Evolutionary conservation across 2,329 filamentous ascomycete species (phyloP), one percentile per base, ranked within the genome.

Genomic region (Penicillium brasilianum): DNA sequence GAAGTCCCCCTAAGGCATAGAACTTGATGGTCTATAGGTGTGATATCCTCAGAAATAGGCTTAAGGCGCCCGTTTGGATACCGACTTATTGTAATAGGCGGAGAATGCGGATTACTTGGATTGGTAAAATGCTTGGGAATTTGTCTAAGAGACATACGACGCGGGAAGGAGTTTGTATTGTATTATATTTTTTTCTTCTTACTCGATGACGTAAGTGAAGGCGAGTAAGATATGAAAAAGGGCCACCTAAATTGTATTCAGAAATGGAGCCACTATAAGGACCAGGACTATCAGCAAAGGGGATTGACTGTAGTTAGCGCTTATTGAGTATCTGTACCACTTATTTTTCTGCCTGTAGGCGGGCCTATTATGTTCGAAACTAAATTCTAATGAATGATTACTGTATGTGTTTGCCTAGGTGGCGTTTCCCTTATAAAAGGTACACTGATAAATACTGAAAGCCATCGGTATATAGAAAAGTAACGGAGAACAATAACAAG

Each of bases 31-130:
- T 66, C 64, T 20, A 4, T 22, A 0, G 61, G 60, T 13, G 58
- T 61, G 10, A 67, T 62, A 7, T 67, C 64, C 44, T 67, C 52
- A 14, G 53, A 60, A 22, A 67, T 67, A 28, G 61, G 60, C 13
- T 61, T 53, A 9, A 67, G 61, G 1, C 49, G 49, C 10, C 6
- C 2, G 3, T 20, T 36, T 34, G 18, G 32, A 52, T 36, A 36
- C 10, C 34, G 32, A 52, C 49, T 52, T 11, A 52, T 52, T 52
- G 2, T 39, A 13, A 52, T 16, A 46, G 43, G 11, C 20, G 3
- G 43, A 16, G 7, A 18, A 18, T 18, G 37, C 3, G 5, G n/a
- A 6, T 7, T 16, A 14, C 6, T 28, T 46, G 20, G 43, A 46
- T 46, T 14, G 11, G 11, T 6, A 8, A 46, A 16, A 16, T 2